A percentile compares a stretch with the other conserved stretches of the same genome.
phyloP scores from a whole-genome alignment of 2,329 filamentous ascomycete species.

The Xylaria arbuscula region DNA sequence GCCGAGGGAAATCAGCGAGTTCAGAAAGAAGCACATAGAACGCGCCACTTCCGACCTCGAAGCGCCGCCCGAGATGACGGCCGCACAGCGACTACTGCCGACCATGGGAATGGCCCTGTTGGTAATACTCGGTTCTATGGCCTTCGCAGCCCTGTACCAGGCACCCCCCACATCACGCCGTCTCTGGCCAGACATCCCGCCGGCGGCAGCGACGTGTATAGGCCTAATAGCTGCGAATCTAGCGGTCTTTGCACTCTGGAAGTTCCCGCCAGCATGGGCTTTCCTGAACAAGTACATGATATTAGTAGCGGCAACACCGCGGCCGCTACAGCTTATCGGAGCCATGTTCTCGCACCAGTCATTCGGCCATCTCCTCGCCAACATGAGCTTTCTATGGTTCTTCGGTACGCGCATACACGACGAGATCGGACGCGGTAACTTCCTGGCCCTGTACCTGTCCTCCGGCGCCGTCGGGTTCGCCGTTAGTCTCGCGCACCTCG shows the following conservation, averaged over 20 bases:
- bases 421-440: conserved; percentile 74
- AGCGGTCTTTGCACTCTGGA: conserved; percentile 68
- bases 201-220: conserved; percentile 72
- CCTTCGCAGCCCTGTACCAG: conserved; percentile 62
- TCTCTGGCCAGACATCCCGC: conserved; percentile 69
- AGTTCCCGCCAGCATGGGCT: conserved; percentile 71
- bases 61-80: conserved; percentile 62
- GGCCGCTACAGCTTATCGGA: conserved; percentile 69
- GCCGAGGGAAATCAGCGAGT: conserved; percentile 53
- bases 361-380: conserved; percentile 68
- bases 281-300: conserved; percentile 76
- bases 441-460: conserved; percentile 73
- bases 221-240: conserved; percentile 70
- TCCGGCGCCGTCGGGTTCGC: conserved; percentile 69
- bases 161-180: conserved; percentile 61
- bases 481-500: conserved; percentile 64
- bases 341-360: conserved; percentile 76
- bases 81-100: conserved; percentile 67
- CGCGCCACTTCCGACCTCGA: conserved; percentile 63
- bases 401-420: conserved; percentile 76
- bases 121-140: conserved; percentile 57
- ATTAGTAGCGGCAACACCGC: conserved; percentile 71
- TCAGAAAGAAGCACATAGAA: conserved; percentile 56
- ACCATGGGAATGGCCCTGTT: conserved; percentile 61
- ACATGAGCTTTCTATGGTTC: conserved; percentile 74